A percentile compares a stretch with the other conserved stretches of the same genome.
These are phyloP conservation scores for Fusarium camptoceras DNA, from an alignment of 2,329 filamentous ascomycete genomes.

Conservation along the genomic window DNA sequence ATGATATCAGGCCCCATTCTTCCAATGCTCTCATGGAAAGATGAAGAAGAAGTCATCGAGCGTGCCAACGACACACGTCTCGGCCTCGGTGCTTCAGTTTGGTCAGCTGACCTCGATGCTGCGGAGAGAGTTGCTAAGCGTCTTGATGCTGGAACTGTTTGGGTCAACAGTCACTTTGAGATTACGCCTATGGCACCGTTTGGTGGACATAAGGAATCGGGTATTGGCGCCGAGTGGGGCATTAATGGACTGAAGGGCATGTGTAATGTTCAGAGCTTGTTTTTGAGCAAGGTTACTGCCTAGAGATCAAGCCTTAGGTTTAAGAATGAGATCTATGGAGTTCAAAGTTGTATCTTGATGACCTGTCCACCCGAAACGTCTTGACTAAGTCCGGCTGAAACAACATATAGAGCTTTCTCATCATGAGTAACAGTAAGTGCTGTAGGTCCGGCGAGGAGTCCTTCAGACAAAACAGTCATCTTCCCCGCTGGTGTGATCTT, in stretches of 20 bases:
- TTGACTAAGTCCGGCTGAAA: neutral
- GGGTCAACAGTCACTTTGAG: constrained; percentile 70
- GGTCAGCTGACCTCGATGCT: constrained; percentile 62
- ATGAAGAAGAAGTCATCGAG: constrained; percentile 69
- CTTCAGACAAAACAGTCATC: neutral
- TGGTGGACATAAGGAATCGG: constrained; percentile 59
- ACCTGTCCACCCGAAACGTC: constrained; percentile 4
- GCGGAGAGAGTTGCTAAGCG: constrained; percentile 64
- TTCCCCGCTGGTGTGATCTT: neutral
- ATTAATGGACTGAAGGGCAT: constrained; percentile 53
- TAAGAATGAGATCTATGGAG: neutral
- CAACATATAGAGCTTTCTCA: neutral
- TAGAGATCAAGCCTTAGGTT: neutral
- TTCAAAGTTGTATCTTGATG: neutral
- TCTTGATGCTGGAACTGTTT: constrained; percentile 68
- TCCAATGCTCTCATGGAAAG: constrained; percentile 69
- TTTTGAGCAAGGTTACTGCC: constrained; percentile 31
- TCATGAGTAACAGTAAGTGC: neutral
- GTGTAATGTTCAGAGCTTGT: constrained; percentile 44
- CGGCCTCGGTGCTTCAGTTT: constrained; percentile 68
- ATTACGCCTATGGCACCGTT: constrained; percentile 51
- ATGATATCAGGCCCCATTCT: constrained; percentile 63
- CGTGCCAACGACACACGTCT: constrained; percentile 66
- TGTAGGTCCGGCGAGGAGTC: neutral
- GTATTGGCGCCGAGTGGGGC: constrained; percentile 58